Evolutionary conservation across 495 filamentous ascomycete species (phyloP), one percentile per base, ranked within the genome.

Genomic region (Penicillium dipodomyicola): DNA sequence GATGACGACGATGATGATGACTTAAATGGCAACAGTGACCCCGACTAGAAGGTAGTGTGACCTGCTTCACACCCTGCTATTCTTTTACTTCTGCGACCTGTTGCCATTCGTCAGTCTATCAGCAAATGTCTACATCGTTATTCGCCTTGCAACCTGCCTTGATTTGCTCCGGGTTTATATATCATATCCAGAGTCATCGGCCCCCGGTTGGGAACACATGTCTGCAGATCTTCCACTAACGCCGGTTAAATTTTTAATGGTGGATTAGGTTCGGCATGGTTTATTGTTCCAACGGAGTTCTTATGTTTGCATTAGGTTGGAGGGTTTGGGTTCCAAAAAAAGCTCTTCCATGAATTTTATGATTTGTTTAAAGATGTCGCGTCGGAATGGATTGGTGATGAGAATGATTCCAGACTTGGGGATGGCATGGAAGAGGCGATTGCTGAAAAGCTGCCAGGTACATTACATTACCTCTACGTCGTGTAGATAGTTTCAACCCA

Each of bases 1-100:
- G 81, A 80, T 52, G 81, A 79, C n/a, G 77, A 79, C 58, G 60
- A 80, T 52, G 81, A 79, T 19, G 77, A 79, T 57, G 60, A 64
- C 63, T 43, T 23, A 25, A 58, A 47, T 62, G 63, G 54, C 49
- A 58, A 49, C 29, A 55, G 46, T 19, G 45, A 60, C 42, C 52
- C 33, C 42, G 59, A 57, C 51, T 67, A 60, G 55, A 22, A 46
- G 50, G 49, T 68, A 68, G 73, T 69, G 73, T 69, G 70, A 60
- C 73, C 59, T 64, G 62, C 67, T 71, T 79, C 43, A 61, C 59
- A 53, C 59, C 54, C 56, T 46, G 65, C 51, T 55, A 45, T 61
- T 47, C 23, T 39, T 58, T 39, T 56, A 43, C 56, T 56, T 59
- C 39, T 50, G 42, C 53, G 39, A 37, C 50, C 54, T 59, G 49